Base-by-base conservation (phyloP, 495 filamentous ascomycete genomes). In the Aspergillus nidulans region DNA sequence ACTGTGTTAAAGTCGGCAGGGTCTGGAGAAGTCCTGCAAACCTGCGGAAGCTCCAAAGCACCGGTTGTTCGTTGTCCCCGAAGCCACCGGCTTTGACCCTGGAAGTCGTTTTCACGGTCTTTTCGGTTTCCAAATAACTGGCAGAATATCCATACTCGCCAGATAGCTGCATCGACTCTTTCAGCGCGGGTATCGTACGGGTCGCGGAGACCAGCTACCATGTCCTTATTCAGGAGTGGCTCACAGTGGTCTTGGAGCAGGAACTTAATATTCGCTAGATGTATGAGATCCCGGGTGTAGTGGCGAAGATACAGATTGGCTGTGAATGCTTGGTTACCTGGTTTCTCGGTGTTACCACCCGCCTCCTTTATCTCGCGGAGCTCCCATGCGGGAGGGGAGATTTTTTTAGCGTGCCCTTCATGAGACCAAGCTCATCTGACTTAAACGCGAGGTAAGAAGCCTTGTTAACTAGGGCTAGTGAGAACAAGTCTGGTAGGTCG, bases 141-240 rank as follows among this genome's bases (percentile, higher is more conserved):
- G 28, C 55, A 57, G 30, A 57, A 57, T 6, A 41, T 57, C 55
- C 55, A 57, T 15, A 57, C 41, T 2, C 55, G 48, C 49, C 49
- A 57, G 40, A 57, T 40, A 0, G 55, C 55, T n/a, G 43, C 49
- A 26, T 57, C 55, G 20, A 57, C 24, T 18, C 32, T 19, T 28
- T 23, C 24, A 1, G 48, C 55, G 15, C 16, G 48, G 6, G 41
- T 7, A 41, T 41, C 28, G 20, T 23, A 32, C 0, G 41, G 48
- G 0, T 21, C 25, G 23, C 43, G 32, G 6, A 49, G 41, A 28
- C 28, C 48, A 5, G 21, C 26, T 15, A 41, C 40, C 18, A 57
- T 28, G 15, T 52, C 43, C 0, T 32, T 7, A 5, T 23, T 28
- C 3, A 43, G 23, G 20, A 52, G 28, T 46, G 41, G 15, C 41